These are phyloP conservation scores for Zymoseptoria ardabiliae DNA, from an alignment of 2,329 filamentous ascomycete species.

Conservation along the genomic window DNA sequence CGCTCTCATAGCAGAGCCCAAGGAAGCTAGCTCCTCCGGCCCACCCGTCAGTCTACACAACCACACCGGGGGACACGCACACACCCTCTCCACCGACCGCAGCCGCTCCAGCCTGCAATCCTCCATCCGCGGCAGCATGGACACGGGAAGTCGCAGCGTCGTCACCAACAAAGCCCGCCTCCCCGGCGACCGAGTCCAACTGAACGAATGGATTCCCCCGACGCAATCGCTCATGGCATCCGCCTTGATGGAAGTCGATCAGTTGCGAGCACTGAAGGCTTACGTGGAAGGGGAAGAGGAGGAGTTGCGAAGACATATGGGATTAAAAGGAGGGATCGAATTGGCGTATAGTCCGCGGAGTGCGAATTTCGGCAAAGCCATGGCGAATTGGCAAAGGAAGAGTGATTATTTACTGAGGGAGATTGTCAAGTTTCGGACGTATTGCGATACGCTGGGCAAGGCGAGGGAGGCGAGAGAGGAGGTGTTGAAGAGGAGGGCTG, in stretches of 20 bases:
- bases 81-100: constrained; percentile 20
- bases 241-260: constrained; percentile 68
- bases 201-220: constrained; percentile 84
- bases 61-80: constrained; percentile 16
- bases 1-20: constrained; percentile 32
- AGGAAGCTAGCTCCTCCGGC: constrained; percentile 10
- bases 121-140: constrained; percentile 53
- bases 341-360: constrained; percentile 84
- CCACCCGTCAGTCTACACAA: constrained; percentile 28
- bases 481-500: constrained; percentile 40
- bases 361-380: constrained; percentile 71
- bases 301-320: constrained; percentile 80
- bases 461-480: constrained; percentile 63
- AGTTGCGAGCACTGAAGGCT: constrained; percentile 63
- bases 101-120: constrained; percentile 29
- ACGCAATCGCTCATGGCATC: constrained; percentile 85
- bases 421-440: constrained; percentile 94
- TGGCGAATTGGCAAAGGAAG: constrained; percentile 97
- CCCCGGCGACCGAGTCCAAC: constrained; percentile 74
- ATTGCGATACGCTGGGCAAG: constrained; percentile 74
- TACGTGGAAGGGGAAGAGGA: constrained; percentile 84
- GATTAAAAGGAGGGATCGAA: constrained; percentile 77
- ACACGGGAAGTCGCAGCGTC: constrained; percentile 36
- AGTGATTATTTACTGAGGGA: constrained; percentile 84
- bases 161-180: constrained; percentile 54